Percentiles rank a stretch among this genome's conserved stretches.
Conservation (phyloP, 1,284 basidiomycete species). For the Spongispora temasekensis region DNA sequence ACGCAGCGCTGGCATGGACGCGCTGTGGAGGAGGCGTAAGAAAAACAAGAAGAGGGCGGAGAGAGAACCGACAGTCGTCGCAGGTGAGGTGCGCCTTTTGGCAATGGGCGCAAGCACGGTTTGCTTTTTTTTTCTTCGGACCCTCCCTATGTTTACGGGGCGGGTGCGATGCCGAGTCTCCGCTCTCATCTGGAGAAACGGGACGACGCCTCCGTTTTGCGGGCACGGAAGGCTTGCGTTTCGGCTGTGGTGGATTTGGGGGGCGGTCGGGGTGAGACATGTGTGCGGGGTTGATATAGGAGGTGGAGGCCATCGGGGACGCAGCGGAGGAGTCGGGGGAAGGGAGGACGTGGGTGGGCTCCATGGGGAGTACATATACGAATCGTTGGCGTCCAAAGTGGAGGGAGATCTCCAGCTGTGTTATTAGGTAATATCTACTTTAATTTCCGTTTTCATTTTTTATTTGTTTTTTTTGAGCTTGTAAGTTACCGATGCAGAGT, state of each 20-base stretch:
- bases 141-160: conserved; percentile 61
- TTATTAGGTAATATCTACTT: conserved; percentile 18
- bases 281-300: conserved; percentile 31
- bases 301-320: conserved; percentile 10
- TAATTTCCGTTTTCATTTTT: neutral
- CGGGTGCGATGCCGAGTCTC: conserved; percentile 45
- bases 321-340: conserved; percentile 3
- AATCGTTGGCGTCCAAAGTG: conserved; percentile 4
- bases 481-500: conserved; percentile 10
- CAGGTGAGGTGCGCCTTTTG: conserved; percentile 97
- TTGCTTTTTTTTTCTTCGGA: conserved; percentile 91
- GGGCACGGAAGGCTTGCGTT: conserved; percentile 14
- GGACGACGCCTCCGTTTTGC: conserved; percentile 48
- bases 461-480: neutral
- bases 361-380: conserved; percentile 19
- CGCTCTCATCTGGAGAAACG: conserved; percentile 47
- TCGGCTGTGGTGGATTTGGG: conserved; percentile 12
- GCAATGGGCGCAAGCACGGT: conserved; percentile 91
- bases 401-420: conserved; percentile 13
- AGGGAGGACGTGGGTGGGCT: conserved; percentile 8
- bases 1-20: conserved; percentile 94
- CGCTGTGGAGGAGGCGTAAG: conserved; percentile 50
- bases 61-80: conserved; percentile 78
- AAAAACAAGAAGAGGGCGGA: conserved; percentile 8
- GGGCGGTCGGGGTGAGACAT: conserved; percentile 22